Percentiles rank a stretch among this genome's conserved stretches.
phyloP scores from a whole-genome alignment of 1,284 basidiomycete species.

The Ceratobasidium sp. region DNA sequence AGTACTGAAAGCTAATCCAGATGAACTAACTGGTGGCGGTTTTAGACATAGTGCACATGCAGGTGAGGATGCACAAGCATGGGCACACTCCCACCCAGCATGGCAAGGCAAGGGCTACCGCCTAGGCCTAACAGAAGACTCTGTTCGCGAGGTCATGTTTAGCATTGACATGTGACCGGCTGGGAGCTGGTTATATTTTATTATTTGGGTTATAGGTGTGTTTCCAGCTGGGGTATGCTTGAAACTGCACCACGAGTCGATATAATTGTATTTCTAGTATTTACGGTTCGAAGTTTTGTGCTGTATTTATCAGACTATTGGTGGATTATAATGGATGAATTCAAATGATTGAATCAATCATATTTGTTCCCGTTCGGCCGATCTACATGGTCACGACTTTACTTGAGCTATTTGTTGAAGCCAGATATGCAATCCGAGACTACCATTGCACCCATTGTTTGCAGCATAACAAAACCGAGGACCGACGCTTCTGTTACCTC shows the following conservation, averaged over 20 bases:
- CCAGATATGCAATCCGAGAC: too few relatives aligned
- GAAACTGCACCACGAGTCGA: background rate
- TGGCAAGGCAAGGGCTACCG: slow-evolving; percentile 28
- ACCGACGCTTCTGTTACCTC: too few relatives aligned
- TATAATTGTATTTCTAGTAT: slow-evolving; percentile 11
- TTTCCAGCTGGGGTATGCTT: background rate
- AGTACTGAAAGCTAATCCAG: background rate
- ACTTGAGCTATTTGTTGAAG: too few relatives aligned
- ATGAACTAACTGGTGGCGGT: background rate
- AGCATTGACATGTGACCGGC: slow-evolving; percentile 1
- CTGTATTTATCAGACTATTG: background rate
- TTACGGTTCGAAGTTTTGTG: background rate
- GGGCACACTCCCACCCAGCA: background rate
- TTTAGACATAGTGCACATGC: background rate
- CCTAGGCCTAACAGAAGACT: slow-evolving; percentile 23
- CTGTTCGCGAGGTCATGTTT: slow-evolving; percentile 20
- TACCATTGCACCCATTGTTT: too few relatives aligned
- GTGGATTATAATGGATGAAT: too few relatives aligned
- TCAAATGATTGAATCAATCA: too few relatives aligned
- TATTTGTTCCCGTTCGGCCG: too few relatives aligned
- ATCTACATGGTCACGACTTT: too few relatives aligned
- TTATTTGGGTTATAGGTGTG: background rate
- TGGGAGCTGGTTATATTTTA: background rate
- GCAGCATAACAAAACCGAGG: too few relatives aligned
- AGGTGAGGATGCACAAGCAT: background rate